Evolutionary conservation across 306 rosid genomes (phyloP).

Genomic region (Prinsepia uniflora): DNA sequence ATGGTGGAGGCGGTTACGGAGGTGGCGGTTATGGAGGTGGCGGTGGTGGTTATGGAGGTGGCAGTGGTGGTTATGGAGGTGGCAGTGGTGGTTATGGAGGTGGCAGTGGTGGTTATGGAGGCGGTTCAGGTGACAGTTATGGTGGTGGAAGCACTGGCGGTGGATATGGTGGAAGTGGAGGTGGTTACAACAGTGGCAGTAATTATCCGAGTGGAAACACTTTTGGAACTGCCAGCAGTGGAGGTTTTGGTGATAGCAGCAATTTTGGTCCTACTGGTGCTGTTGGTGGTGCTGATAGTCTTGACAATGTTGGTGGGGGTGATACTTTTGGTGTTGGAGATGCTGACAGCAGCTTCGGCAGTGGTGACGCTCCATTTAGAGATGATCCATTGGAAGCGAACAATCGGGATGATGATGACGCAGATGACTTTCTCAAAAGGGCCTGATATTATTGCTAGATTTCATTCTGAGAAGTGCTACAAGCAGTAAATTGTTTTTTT

Average conservation of each 20-base stretch:
- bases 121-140: too few relatives aligned
- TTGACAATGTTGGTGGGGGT: background rate
- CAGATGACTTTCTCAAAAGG: slow-evolving; percentile 54
- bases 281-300: background rate
- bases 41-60: slow-evolving; percentile 15
- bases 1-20: slow-evolving; percentile 33
- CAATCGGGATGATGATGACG: slow-evolving; percentile 44
- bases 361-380: slow-evolving; percentile 13
- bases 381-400: slow-evolving; percentile 39
- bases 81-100: too few relatives aligned
- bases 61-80: slow-evolving; percentile 25
- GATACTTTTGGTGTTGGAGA: slow-evolving; percentile 3
- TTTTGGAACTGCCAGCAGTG: slow-evolving; percentile 16
- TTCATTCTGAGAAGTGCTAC: background rate
- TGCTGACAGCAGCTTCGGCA: slow-evolving; percentile 19
- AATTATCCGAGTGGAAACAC: slow-evolving; percentile 32
- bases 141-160: slow-evolving; percentile 20
- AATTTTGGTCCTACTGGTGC: slow-evolving; percentile 14
- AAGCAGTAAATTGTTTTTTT: slow-evolving; percentile 20
- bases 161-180: slow-evolving; percentile 29
- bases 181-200: slow-evolving; percentile 30
- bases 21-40: slow-evolving; percentile 41
- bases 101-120: slow-evolving; percentile 26
- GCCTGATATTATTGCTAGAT: slow-evolving; percentile 41
- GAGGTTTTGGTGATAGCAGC: slow-evolving; percentile 31